Percentiles rank a stretch among this genome's conserved stretches.
These are phyloP conservation scores for Trametes cinnabarina DNA, from an alignment of 768 basidiomycete species.

Conservation along the genomic window DNA sequence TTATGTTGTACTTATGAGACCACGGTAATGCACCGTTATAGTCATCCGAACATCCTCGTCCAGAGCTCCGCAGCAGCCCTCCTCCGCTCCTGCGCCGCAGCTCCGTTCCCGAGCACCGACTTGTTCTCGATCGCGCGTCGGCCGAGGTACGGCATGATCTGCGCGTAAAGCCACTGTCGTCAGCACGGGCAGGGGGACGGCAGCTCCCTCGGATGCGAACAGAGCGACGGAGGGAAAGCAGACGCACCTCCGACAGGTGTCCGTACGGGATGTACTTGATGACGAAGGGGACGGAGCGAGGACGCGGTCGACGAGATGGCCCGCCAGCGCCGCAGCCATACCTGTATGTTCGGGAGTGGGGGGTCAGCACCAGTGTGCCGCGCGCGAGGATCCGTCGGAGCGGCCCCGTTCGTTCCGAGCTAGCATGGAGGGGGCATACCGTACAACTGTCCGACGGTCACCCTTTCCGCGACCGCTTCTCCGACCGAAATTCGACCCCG, in stretches of 20 bases:
- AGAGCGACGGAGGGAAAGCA: not conserved
- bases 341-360: constrained; percentile 51
- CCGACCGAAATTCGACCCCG: constrained; percentile 39
- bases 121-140: constrained; percentile 93
- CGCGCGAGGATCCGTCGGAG: no score
- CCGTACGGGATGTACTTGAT: constrained; percentile 87
- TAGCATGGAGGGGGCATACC: constrained; percentile 46
- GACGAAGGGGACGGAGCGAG: constrained; percentile 60
- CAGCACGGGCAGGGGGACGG: no score
- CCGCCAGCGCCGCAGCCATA: constrained; percentile 82
- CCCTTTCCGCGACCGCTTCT: constrained; percentile 57
- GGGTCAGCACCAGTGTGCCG: no score
- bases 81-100: constrained; percentile 59
- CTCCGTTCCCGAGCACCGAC: constrained; percentile 73
- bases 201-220: no score
- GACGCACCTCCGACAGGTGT: constrained; percentile 55
- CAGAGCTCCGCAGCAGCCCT: constrained; percentile 55
- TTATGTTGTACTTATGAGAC: not conserved
- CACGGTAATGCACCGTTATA: not conserved
- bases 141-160: constrained; percentile 90
- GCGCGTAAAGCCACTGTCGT: constrained; percentile 6
- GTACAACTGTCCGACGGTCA: constrained; percentile 80
- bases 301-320: constrained; percentile 60
- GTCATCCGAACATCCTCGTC: constrained; percentile 36
- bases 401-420: not conserved